These are phyloP conservation scores for Scheffersomyces amazonensis DNA, from an alignment of 805 yeast species.

Conservation along the genomic window DNA sequence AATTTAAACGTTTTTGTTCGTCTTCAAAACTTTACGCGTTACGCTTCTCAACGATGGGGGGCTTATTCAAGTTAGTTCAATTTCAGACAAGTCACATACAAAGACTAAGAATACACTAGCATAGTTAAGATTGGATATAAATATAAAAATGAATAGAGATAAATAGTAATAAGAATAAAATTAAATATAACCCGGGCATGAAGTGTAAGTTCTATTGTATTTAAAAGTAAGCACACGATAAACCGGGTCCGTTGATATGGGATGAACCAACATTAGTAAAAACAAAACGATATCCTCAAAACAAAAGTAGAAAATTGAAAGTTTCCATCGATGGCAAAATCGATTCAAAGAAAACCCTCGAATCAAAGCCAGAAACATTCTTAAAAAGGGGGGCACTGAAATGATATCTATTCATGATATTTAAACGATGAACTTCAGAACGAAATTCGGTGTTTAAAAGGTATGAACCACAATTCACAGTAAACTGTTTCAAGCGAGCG, in stretches of 20 bases:
- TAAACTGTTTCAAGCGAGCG: neutral
- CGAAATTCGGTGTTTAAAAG: neutral
- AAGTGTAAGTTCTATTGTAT: conserved; percentile 40
- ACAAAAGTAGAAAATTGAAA: no score
- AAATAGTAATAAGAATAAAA: neutral
- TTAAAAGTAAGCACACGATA: conserved; percentile 38
- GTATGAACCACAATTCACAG: neutral
- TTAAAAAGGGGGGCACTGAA: conserved; percentile 10
- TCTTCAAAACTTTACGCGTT: no score
- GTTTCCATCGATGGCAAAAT: no score
- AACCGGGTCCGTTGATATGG: conserved; percentile 43
- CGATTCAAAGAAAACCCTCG: conserved; percentile 16
- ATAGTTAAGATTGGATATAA: no score
- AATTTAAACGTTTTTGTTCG: no score
- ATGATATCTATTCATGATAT: conserved; percentile 5
- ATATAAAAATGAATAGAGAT: neutral
- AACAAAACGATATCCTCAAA: conserved; percentile 22
- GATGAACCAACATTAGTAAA: conserved; percentile 30
- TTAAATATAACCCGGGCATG: conserved; percentile 47
- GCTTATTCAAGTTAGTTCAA: no score
- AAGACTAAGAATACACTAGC: no score
- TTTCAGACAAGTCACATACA: no score
- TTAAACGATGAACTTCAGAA: neutral
- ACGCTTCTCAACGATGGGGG: no score
- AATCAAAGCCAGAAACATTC: neutral